A percentile compares a stretch with the other conserved stretches of the same genome.
These are phyloP conservation scores for Volvox carteri DNA, from an alignment of 163 green algal genomes.

Conservation along the genomic window DNA sequence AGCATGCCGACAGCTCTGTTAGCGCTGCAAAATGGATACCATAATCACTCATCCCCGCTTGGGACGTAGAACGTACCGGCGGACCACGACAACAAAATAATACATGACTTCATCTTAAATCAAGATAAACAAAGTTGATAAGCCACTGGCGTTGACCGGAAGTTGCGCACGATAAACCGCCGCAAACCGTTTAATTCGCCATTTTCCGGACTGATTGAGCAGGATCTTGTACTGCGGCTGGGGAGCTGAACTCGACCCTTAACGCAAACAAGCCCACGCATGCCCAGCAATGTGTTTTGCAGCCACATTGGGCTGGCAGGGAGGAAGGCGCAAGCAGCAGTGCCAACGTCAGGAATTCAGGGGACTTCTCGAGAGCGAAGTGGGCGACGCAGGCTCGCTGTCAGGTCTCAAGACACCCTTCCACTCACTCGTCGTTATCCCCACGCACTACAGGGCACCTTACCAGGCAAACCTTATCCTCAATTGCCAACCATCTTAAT, in stretches of 20 bases:
- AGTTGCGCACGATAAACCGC: not conserved
- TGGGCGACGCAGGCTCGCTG: no score
- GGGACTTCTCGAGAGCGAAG: no score
- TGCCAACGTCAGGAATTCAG: not conserved
- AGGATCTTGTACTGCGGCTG: not conserved
- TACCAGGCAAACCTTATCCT: no score
- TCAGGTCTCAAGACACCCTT: no score
- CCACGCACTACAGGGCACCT: no score
- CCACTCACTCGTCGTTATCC: no score
- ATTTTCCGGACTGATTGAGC: not conserved
- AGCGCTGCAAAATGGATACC: slow-evolving; percentile 5
- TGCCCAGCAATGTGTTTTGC: not conserved
- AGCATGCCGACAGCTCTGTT: not conserved
- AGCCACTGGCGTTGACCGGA: not conserved
- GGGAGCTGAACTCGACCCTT: not conserved
- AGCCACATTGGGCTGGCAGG: no score
- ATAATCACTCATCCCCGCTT: no score
- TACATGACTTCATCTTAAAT: not conserved
- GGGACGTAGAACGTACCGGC: not conserved
- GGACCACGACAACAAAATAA: not conserved
- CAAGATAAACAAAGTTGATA: not conserved
- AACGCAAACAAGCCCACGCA: not conserved
- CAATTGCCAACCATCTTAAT: no score
- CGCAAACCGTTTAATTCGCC: not conserved
- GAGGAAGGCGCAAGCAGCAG: not conserved